Evolutionary conservation across 2,329 filamentous ascomycete genomes (phyloP).

Genomic region (Phaeosphaeria sp.): DNA sequence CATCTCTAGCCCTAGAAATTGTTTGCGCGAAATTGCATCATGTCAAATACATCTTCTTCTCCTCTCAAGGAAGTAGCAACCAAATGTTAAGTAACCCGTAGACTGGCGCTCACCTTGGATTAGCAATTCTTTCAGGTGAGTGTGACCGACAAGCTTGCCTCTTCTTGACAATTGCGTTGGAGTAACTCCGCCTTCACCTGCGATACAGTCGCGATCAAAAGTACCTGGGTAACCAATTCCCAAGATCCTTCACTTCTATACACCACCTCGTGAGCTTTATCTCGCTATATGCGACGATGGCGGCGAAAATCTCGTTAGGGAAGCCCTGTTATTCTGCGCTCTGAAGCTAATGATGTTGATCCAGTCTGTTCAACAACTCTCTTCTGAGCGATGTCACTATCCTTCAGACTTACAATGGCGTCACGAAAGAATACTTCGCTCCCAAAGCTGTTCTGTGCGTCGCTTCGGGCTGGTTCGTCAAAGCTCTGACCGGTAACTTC

Average conservation of each 20-base stretch:
- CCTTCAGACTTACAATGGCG: constrained; percentile 3
- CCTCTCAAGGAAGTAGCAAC: no score
- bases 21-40: no score
- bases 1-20: no score
- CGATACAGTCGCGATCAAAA: background rate
- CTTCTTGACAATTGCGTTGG: no score
- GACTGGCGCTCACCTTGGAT: background rate
- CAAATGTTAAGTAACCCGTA: background rate
- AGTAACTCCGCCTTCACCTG: no score
- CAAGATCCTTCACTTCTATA: background rate
- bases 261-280: background rate
- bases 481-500: constrained; percentile 17
- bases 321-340: background rate
- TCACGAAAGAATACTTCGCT: constrained; percentile 10
- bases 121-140: background rate
- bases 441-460: constrained; percentile 13
- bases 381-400: constrained; percentile 14
- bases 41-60: no score
- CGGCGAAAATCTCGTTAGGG: background rate
- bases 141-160: no score
- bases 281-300: background rate
- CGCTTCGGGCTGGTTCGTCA: constrained; percentile 14
- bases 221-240: background rate
- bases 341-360: background rate
- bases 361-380: constrained; percentile 16